A percentile compares a stretch with the other conserved stretches of the same genome.
Evolutionary conservation across 179 eudicot species (phyloP).

Genomic region (Drosera spatulata): DNA sequence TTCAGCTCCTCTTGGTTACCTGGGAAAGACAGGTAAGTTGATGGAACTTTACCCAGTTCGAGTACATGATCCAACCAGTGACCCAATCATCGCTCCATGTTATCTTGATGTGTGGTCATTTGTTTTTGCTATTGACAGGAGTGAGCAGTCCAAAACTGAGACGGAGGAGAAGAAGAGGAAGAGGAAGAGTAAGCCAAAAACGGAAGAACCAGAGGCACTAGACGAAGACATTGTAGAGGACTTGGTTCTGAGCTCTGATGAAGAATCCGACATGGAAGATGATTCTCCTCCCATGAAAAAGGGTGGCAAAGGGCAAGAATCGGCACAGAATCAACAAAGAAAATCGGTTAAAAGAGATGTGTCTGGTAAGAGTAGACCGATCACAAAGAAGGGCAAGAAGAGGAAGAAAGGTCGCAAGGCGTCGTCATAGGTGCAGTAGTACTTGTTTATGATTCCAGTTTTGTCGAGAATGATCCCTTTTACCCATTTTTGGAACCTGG

Average conservation of each 20-base stretch:
- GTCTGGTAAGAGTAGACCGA: constrained; percentile 23
- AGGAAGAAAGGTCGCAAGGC: constrained; percentile 32
- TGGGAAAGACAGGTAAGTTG: constrained; percentile 43
- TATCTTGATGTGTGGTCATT: neutral
- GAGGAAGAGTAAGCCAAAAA: constrained; percentile 16
- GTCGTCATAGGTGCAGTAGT: neutral
- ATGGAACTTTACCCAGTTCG: neutral
- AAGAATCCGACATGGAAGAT: constrained; percentile 29
- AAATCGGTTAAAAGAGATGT: constrained; percentile 12
- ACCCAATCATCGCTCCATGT: neutral
- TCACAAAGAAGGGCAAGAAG: constrained; percentile 39
- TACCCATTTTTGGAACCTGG: no score
- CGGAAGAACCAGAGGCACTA: constrained; percentile 13
- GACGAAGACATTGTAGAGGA: constrained; percentile 91
- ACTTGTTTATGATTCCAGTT: no score
- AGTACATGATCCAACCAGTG: neutral
- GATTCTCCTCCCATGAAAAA: constrained; percentile 13
- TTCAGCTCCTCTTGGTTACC: constrained; percentile 59
- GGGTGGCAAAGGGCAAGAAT: constrained; percentile 15
- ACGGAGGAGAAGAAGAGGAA: constrained; percentile 28
- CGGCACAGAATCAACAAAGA: constrained; percentile 12
- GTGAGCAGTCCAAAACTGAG: constrained; percentile 26
- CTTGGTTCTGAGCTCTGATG: constrained; percentile 83
- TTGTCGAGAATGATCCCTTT: no score
- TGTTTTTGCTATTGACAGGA: constrained; percentile 20